phyloP scores from a whole-genome alignment of 306 rosid genomes.

The Hylodesmum podocarpum region DNA sequence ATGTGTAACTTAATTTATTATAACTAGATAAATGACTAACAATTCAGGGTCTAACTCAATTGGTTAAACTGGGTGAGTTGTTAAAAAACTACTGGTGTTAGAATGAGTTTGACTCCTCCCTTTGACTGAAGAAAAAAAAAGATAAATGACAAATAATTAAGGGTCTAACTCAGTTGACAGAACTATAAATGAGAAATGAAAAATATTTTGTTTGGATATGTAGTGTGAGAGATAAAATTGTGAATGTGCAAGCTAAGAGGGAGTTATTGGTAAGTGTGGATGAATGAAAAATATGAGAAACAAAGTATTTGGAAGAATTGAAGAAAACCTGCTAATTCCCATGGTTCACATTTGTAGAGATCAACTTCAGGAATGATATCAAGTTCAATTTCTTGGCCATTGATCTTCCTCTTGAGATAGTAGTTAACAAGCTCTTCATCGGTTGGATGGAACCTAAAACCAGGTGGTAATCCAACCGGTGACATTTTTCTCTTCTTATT shows the following conservation, averaged over 20 bases:
- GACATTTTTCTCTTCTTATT: slow-evolving; percentile 51
- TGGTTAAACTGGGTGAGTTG: too few species aligned
- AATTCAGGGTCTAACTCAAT: neutral
- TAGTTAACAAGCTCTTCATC: slow-evolving; percentile 97
- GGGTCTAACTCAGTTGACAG: too few species aligned
- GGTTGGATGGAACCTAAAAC: slow-evolving; percentile 96
- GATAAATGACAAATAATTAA: neutral
- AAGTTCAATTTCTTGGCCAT: slow-evolving; percentile 92
- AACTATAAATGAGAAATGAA: slow-evolving; percentile 13
- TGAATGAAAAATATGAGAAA: neutral
- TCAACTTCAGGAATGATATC: slow-evolving; percentile 98
- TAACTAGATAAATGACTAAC: slow-evolving; percentile 3
- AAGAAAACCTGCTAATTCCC: slow-evolving; percentile 89
- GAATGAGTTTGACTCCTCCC: too few species aligned
- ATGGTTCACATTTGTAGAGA: slow-evolving; percentile 99
- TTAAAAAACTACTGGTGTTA: too few species aligned
- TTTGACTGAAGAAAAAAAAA: too few species aligned
- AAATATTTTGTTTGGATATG: neutral
- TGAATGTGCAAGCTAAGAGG: neutral
- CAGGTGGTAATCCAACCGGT: slow-evolving; percentile 99
- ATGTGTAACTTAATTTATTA: neutral
- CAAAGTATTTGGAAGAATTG: neutral
- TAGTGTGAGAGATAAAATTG: neutral
- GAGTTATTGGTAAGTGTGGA: neutral
- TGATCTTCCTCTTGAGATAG: slow-evolving; percentile 88